These are phyloP conservation scores for Suillus spraguei DNA, from an alignment of 768 basidiomycete species.

Conservation along the genomic window DNA sequence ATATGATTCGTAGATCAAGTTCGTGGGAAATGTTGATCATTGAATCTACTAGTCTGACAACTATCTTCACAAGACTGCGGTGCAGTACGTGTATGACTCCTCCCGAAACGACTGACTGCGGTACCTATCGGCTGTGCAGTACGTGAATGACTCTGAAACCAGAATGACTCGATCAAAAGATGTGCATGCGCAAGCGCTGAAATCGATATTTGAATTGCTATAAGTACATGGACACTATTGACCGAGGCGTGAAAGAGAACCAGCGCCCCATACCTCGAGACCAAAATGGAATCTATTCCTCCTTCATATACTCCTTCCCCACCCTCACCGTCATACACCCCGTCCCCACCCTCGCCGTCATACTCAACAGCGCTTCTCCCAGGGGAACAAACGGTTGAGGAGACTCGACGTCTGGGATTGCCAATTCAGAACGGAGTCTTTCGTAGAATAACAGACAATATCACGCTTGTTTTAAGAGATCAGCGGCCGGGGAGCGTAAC, in stretches of 20 bases:
- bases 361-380: slow-evolving; percentile 55
- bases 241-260: slow-evolving; percentile 8
- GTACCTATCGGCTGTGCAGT: not conserved
- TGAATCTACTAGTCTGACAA: too few relatives aligned
- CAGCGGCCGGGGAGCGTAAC: slow-evolving; percentile 25
- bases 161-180: slow-evolving; percentile 2
- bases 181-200: not conserved
- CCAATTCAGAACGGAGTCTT: slow-evolving; percentile 22
- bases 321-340: slow-evolving; percentile 57
- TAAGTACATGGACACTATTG: slow-evolving; percentile 5
- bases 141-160: not conserved
- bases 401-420: slow-evolving; percentile 31
- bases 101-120: not conserved
- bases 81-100: too few relatives aligned
- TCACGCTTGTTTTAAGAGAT: slow-evolving; percentile 27
- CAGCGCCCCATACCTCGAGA: not conserved
- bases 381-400: slow-evolving; percentile 54
- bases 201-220: not conserved
- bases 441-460: slow-evolving; percentile 31
- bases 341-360: slow-evolving; percentile 43
- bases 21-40: not conserved
- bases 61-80: too few relatives aligned
- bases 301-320: slow-evolving; percentile 14
- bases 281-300: slow-evolving; percentile 9
- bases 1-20: too few relatives aligned